Evolutionary conservation across 805 yeast genomes (phyloP).

Genomic region (Hanseniaspora guilliermondii): DNA sequence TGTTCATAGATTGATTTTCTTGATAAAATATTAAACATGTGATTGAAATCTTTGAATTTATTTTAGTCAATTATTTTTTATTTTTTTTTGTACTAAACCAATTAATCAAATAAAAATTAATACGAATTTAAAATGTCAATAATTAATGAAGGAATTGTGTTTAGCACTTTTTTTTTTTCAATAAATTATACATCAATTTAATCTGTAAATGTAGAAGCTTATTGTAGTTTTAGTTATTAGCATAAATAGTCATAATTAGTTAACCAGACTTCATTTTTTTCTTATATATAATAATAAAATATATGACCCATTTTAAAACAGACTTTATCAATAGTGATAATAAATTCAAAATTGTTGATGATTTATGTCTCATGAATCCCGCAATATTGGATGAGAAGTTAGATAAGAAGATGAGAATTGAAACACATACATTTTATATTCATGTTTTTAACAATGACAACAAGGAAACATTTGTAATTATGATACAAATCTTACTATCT

Average conservation of each 20-base stretch:
- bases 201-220: too few relatives aligned
- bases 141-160: too few relatives aligned
- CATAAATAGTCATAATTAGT: too few relatives aligned
- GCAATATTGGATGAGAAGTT: neutral
- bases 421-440: conserved; percentile 45
- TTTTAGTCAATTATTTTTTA: too few relatives aligned
- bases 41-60: too few relatives aligned
- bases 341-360: neutral
- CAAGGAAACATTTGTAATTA: conserved; percentile 27
- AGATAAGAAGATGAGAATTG: conserved; percentile 32
- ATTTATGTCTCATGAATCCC: neutral
- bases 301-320: neutral
- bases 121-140: too few relatives aligned
- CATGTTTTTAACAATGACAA: conserved; percentile 29
- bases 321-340: neutral
- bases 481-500: conserved; percentile 43
- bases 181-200: too few relatives aligned
- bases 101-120: too few relatives aligned
- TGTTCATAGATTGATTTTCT: conserved; percentile 20
- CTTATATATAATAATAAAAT: neutral
- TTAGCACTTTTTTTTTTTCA: too few relatives aligned
- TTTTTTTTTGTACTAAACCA: too few relatives aligned
- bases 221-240: too few relatives aligned
- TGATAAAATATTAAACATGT: neutral
- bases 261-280: too few relatives aligned